Evolutionary conservation across 257 asterid genomes (phyloP).

Genomic region (Cordia subcordata): DNA sequence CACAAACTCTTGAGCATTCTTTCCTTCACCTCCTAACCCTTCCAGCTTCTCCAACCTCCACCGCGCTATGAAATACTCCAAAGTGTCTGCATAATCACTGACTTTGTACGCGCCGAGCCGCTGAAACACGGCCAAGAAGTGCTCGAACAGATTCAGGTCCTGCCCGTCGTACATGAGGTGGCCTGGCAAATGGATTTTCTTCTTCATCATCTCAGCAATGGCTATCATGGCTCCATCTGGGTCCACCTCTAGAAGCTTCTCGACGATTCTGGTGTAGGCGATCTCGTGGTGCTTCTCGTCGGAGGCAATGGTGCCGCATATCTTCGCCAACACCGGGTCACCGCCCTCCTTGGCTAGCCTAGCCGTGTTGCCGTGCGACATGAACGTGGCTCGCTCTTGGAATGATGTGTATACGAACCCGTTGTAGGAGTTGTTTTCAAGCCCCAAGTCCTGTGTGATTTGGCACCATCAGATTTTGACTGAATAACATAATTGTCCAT

Average conservation of each 20-base stretch:
- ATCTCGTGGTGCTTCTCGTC: conserved; percentile 21
- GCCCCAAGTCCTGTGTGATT: neutral
- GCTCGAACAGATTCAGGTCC: conserved; percentile 14
- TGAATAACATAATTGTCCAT: too few relatives aligned
- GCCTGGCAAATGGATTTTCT: conserved; percentile 11
- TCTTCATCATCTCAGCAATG: conserved; percentile 17
- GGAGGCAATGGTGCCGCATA: conserved; percentile 17
- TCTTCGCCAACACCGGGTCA: conserved; percentile 7
- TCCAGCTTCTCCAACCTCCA: conserved; percentile 15
- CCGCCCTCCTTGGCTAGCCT: conserved; percentile 18
- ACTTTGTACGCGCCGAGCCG: conserved; percentile 15
- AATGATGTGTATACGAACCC: conserved; percentile 18
- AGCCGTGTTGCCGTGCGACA: conserved; percentile 21
- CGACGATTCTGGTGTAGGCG: conserved; percentile 10
- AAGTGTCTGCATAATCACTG: conserved; percentile 14
- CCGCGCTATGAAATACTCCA: conserved; percentile 8
- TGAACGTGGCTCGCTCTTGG: conserved; percentile 21
- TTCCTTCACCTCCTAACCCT: conserved; percentile 9
- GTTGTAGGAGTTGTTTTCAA: conserved; percentile 6
- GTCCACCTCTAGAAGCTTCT: conserved; percentile 12
- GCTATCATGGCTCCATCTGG: conserved; percentile 12
- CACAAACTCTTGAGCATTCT: conserved; percentile 13
- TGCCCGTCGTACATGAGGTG: conserved; percentile 18
- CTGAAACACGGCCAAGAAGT: conserved; percentile 15
- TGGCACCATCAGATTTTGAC: too few relatives aligned